These are phyloP conservation scores for Petrea volubilis DNA, from an alignment of 257 asterid genomes.

Conservation along the genomic window DNA sequence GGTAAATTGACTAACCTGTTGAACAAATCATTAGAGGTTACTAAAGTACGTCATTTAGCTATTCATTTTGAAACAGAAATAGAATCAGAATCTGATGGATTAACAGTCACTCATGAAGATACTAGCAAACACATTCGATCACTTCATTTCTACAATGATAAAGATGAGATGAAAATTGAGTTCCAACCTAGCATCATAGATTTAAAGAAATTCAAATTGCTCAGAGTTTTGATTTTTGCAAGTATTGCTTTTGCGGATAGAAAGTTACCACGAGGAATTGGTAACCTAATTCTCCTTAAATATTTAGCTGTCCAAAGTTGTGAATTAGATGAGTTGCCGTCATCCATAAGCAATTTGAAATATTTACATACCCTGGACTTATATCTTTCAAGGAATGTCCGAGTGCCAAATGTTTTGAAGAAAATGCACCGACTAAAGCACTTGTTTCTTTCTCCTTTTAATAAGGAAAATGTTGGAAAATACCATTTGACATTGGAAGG, in stretches of 20 bases:
- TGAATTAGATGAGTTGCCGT: not conserved
- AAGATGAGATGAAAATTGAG: not conserved
- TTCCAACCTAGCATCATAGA: not conserved
- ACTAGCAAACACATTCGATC: not conserved
- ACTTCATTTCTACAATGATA: not conserved
- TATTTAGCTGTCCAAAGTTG: not conserved
- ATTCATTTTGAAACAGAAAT: not conserved
- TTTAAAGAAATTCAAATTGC: not conserved
- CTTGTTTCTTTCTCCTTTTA: conserved; percentile 11
- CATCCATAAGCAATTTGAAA: conserved; percentile 1
- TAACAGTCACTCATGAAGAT: not conserved
- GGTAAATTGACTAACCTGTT: not conserved
- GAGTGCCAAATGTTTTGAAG: not conserved
- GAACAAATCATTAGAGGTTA: not conserved
- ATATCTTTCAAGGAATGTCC: not conserved
- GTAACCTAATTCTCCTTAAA: conserved; percentile 9
- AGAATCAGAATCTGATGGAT: not conserved
- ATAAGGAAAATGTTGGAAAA: not conserved
- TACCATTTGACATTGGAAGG: not conserved
- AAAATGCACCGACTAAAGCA: conserved; percentile 14
- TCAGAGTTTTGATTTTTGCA: not conserved
- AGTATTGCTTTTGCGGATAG: not conserved
- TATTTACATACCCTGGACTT: not conserved
- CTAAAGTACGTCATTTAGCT: conserved; percentile 1
- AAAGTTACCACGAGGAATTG: not conserved